A percentile compares a stretch with the other conserved stretches of the same genome.
These are phyloP conservation scores for Leucocoprinus leucothites DNA, from an alignment of 768 basidiomycete species.

Conservation along the genomic window DNA sequence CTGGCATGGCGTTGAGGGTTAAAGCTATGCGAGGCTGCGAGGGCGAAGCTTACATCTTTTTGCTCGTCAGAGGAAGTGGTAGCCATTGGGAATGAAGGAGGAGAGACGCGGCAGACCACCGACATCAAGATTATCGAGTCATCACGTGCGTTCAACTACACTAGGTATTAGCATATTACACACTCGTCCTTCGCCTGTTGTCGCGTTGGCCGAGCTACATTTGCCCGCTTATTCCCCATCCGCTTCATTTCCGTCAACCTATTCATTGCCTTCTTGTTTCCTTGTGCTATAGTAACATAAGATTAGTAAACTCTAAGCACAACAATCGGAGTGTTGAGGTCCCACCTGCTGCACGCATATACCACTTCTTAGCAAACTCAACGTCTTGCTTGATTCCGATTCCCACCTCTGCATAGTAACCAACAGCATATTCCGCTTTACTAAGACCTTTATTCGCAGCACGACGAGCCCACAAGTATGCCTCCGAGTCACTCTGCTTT, in stretches of 20 bases:
- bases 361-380: slow-evolving; percentile 97
- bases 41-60: slow-evolving; percentile 2
- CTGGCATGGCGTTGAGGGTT: slow-evolving; percentile 24
- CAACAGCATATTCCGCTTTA: slow-evolving; percentile 98
- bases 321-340: slow-evolving; percentile 22
- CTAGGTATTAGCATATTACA: slow-evolving; percentile 44
- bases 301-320: neutral
- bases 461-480: slow-evolving; percentile 96
- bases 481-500: slow-evolving; percentile 97
- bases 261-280: slow-evolving; percentile 97
- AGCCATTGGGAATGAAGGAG: neutral
- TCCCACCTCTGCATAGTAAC: slow-evolving; percentile 96
- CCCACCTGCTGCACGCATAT: slow-evolving; percentile 96
- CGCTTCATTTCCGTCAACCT: slow-evolving; percentile 95
- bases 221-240: slow-evolving; percentile 73
- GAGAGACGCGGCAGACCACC: neutral
- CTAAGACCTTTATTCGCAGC: slow-evolving; percentile 95
- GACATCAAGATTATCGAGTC: slow-evolving; percentile 4
- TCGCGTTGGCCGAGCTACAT: slow-evolving; percentile 82
- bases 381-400: slow-evolving; percentile 96
- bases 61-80: neutral
- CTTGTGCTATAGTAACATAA: slow-evolving; percentile 64
- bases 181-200: slow-evolving; percentile 95
- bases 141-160: slow-evolving; percentile 1
- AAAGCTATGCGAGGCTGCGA: neutral